phyloP scores from a whole-genome alignment of 768 basidiomycete species.

The Boletus rubropictus region DNA sequence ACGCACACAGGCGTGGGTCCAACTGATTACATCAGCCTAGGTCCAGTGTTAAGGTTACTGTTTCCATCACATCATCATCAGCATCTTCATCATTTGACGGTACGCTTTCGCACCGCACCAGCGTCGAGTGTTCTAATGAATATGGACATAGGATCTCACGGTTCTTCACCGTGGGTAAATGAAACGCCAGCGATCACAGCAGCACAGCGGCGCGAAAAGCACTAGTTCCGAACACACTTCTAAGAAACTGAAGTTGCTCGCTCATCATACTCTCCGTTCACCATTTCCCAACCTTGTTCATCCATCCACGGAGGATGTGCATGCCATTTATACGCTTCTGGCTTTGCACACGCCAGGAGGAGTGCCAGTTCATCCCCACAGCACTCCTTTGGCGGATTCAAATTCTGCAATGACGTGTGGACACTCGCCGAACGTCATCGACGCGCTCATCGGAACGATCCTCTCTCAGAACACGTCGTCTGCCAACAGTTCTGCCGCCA shows the following conservation, averaged over 20 bases:
- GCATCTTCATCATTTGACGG: not conserved
- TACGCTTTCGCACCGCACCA: not conserved
- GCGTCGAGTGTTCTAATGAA: too few species aligned
- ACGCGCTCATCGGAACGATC: conserved; percentile 52
- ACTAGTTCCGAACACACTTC: conserved; percentile 1
- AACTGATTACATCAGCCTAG: conserved; percentile 7
- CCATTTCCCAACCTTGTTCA: conserved; percentile 43
- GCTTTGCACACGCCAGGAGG: conserved; percentile 33
- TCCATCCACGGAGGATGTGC: conserved; percentile 42
- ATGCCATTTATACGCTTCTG: conserved; percentile 38
- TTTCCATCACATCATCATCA: not conserved
- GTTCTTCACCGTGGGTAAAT: not conserved
- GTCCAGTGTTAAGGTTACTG: not conserved
- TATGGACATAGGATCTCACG: not conserved
- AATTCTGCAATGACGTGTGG: conserved; percentile 45
- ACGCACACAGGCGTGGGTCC: too few species aligned
- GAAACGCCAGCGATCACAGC: conserved; percentile 17
- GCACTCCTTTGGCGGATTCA: conserved; percentile 15
- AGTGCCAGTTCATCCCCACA: conserved; percentile 21
- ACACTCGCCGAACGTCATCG: conserved; percentile 48
- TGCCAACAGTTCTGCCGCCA: conserved; percentile 46
- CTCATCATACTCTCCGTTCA: conserved; percentile 36
- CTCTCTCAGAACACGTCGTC: conserved; percentile 57
- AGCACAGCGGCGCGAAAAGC: not conserved
- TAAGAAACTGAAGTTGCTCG: conserved; percentile 50